These are phyloP conservation scores for Ophiostoma triangulosporum DNA, from an alignment of 2,329 filamentous ascomycete genomes.

Conservation along the genomic window DNA sequence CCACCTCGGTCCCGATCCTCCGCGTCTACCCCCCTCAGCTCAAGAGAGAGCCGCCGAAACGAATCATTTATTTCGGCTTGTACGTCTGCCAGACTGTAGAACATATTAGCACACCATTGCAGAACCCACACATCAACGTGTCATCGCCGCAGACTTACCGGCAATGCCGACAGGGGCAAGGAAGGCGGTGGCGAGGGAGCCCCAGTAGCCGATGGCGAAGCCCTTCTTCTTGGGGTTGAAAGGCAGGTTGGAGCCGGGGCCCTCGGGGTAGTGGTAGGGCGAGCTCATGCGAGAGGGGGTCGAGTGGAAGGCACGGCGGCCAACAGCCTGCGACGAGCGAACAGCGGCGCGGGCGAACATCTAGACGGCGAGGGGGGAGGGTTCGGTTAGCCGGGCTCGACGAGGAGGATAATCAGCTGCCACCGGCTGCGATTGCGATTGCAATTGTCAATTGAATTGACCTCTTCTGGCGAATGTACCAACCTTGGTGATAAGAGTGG, in stretches of 20 bases:
- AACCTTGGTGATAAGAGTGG: slow-evolving; percentile 8
- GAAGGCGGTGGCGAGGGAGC: slow-evolving; percentile 47
- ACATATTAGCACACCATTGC: not conserved
- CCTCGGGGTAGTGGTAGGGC: slow-evolving; percentile 97
- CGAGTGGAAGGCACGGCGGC: slow-evolving; percentile 88
- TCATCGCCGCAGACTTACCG: slow-evolving; percentile 29
- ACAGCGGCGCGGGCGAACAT: slow-evolving; percentile 63
- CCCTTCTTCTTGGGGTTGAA: slow-evolving; percentile 89
- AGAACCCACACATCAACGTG: not conserved
- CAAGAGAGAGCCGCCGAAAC: slow-evolving; percentile 1
- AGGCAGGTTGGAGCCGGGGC: slow-evolving; percentile 84
- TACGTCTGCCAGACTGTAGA: slow-evolving; percentile 36
- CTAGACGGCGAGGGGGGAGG: slow-evolving; percentile 27
- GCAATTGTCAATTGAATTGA: slow-evolving; percentile 2
- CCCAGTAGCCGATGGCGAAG: slow-evolving; percentile 76
- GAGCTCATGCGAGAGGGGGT: slow-evolving; percentile 73
- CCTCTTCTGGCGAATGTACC: not conserved
- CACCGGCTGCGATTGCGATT: not conserved
- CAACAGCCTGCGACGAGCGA: slow-evolving; percentile 41
- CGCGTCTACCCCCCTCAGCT: not conserved
- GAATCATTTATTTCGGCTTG: slow-evolving; percentile 29
- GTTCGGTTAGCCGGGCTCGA: not conserved
- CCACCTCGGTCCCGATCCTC: not conserved
- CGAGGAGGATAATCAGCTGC: no score
- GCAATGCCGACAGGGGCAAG: slow-evolving; percentile 50